Evolutionary conservation across 768 basidiomycete species (phyloP), one percentile per base, ranked within the genome.

Genomic region (Tephrocybe sp.): DNA sequence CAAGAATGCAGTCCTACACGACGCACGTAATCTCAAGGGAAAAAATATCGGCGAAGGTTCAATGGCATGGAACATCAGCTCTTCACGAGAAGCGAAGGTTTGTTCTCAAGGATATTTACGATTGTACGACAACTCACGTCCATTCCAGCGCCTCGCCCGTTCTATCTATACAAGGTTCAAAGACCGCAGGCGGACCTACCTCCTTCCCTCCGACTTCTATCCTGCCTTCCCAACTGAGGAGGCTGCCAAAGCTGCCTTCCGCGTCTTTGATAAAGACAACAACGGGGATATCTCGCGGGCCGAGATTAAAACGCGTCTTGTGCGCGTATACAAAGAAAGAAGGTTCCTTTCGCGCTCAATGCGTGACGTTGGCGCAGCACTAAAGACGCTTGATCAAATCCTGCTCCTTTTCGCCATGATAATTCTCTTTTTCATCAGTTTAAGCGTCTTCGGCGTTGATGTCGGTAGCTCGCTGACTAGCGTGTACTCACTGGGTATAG

Each of bases 251-350:
- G 73, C 72, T 10, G 89, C 88, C 2, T 91, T 91, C 73, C 76
- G 77, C 42, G 77, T 89, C 33, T 86, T 90, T 57, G 87, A 90
- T 65, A 77, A 73, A 56, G 89, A 91, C 61, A 75, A 78, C 60
- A 88, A 91, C 53, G 86, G 86, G 7, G 88, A 91, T 60, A 73
- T 90, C 47, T 82, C 84, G 12, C 80, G 82, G 30, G 71, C 78
- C n/a, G 88, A 91, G 64, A 77, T 91, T 61, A 91, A 88, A 67
- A 70, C 77, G 22, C 77, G 76, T 23, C 61, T 89, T 21, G 66
- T 89, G 52, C 82, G 77, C 60, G 75, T 86, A 11, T 91, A 91
- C 73, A 87, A 84, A 62, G 88, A 91, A 61, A 82, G 88, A 1
- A 77, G 87, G 19, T 83, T 83, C 69, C 71, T 91, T 22, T 83